These are phyloP conservation scores for Artemisia tridentata DNA, from an alignment of 129 eudicot species.

Conservation along the genomic window DNA sequence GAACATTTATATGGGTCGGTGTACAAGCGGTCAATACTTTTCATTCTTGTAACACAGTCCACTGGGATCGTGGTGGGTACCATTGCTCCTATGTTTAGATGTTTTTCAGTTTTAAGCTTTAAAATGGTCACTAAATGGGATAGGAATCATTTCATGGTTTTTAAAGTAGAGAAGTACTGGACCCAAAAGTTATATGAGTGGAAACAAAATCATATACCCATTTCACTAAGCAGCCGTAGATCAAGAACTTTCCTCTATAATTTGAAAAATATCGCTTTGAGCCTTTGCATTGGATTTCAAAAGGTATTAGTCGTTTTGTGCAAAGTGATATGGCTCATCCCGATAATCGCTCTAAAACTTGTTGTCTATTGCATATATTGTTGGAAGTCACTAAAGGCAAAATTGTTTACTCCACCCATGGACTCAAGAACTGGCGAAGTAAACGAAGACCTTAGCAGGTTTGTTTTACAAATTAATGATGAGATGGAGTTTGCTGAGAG, in stretches of 20 bases:
- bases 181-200: slow-evolving; percentile 17
- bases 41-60: background rate
- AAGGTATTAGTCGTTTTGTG: slow-evolving; percentile 5
- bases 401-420: background rate
- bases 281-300: slow-evolving; percentile 18
- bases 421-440: background rate
- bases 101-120: background rate
- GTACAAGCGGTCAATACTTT: slow-evolving; percentile 3
- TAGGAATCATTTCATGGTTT: background rate
- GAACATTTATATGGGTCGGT: background rate
- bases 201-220: slow-evolving; percentile 14
- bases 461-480: background rate
- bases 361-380: background rate
- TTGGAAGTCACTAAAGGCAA: background rate
- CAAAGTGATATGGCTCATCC: slow-evolving; percentile 9
- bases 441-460: background rate
- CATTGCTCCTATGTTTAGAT: slow-evolving; percentile 7
- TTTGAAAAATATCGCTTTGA: background rate
- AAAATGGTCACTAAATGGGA: background rate
- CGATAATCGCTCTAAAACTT: background rate
- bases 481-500: background rate
- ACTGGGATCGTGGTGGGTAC: background rate
- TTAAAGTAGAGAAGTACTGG: slow-evolving; percentile 20
- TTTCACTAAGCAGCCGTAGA: background rate
- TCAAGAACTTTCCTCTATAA: background rate